Evolutionary conservation across 208 protist genomes (phyloP), one percentile per base, ranked within the genome.

Genomic region (Leptomonas pyrrhocoris): DNA sequence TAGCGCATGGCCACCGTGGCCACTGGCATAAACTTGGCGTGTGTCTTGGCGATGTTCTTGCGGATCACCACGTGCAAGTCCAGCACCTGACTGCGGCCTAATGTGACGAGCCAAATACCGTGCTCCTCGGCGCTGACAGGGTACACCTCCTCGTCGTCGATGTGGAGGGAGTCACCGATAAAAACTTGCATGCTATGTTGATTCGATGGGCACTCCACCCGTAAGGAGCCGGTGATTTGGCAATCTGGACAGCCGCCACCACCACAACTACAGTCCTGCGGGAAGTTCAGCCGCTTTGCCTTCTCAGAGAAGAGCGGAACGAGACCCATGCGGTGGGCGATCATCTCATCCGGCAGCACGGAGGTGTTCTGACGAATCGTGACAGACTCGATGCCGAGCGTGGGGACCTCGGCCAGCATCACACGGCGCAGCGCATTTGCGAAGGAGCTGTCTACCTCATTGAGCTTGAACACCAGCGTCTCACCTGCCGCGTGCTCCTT

Each of bases 341-440:
- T 93, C 85, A 99, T 99, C 78, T 99, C 98, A 80, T 99, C 99
- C 7, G 92, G 88, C 19, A 99, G 85, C n/a, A 99, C 93, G 7
- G 97, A 98, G 8, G 96, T 97, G 75, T 98, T 98, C 63, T 95
- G 78, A 8, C 87, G 53, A 34, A 99, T 89, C 13, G 98, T 96
- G 1, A 99, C 98, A 1, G 94, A 75, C 77, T 99, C 98, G 36
- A 99, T 98, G 28, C 96, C 96, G 23, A 99, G 90, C 1, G 93
- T 98, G 30, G 98, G 98, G n/a, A 99, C 90, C 81, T 99, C 98
- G n/a, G 98, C 94, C 23, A 99, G 93, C 84, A 99, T 98, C 27
- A 99, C 93, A 36, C 99, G 84, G 16, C 98, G 89, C 19, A 99
- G 87, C 16, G 96, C 88, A 72, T 99, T 99, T 11, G 97, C 98